Base-by-base conservation (phyloP, 148 eudicot genomes). In the Nyssa sinensis region DNA sequence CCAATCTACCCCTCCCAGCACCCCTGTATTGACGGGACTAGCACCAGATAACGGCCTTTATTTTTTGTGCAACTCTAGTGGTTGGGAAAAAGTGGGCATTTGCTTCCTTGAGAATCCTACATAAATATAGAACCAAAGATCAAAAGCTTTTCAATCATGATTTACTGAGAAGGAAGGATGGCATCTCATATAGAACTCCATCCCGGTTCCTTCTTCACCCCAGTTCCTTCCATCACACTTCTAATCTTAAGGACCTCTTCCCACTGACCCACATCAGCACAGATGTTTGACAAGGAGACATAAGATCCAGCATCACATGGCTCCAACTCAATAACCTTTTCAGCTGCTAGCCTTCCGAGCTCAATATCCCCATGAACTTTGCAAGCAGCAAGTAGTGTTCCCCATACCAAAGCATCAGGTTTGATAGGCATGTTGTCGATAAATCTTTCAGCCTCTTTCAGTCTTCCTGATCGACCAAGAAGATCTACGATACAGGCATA, bases 401-500 rank as follows among this genome's bases (percentile, higher is more conserved):
- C 96, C 97, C 97, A 92, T 60, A 90, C 80, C 32, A 88, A 79
- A 55, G 85, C 81, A 80, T 87, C 82, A 12, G 96, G 84, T 84
- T 85, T 61, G 49, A 90, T 81, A 71, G 96, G 92, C 93, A 94
- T 90, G 64, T 67, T 75, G 3, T 74, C 32, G 34, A 92, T 85
- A 70, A 92, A 94, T 64, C 66, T 80, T 79, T 86, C 83, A 70
- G 97, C 98, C 78, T 94, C 96, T 55, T 82, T 74, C 39, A 92
- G 74, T 81, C 85, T 84, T 64, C 96, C 98, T 0, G 93, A 78
- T 24, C 98, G 96, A 34, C 98, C 90, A 75, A 94, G 93, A 78
- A 94, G 71, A 84, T 92, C 98, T 77, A 94, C 92, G 91, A 94
- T 87, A 77, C 97, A 92, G 5, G 89, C 86, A 71, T 92, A 94